Evolutionary conservation across 768 basidiomycete species (phyloP).

Genomic region (Gelatoporia subvermispora): DNA sequence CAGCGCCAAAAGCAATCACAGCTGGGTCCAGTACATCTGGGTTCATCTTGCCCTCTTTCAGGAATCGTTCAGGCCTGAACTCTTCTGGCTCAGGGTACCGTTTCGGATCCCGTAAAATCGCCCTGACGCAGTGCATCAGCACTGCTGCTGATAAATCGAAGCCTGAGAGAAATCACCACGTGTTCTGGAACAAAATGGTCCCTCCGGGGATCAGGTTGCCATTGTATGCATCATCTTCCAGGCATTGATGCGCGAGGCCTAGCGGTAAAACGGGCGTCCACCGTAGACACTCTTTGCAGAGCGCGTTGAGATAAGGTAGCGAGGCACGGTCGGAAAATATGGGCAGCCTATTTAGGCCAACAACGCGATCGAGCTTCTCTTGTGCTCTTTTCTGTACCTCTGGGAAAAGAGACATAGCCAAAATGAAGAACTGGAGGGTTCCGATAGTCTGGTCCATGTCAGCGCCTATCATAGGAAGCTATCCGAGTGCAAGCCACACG

Average conservation of each 20-base stretch:
- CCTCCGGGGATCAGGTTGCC: constrained; percentile 29
- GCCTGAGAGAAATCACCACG: constrained; percentile 1
- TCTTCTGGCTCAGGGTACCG: constrained; percentile 12
- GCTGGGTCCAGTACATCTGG: constrained; percentile 2
- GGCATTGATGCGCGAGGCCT: constrained; percentile 26
- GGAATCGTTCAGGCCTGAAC: constrained; percentile 19
- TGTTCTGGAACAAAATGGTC: constrained; percentile 9
- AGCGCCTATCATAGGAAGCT: background rate
- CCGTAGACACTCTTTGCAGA: constrained; percentile 7
- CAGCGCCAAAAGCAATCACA: constrained; percentile 8
- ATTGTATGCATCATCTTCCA: constrained; percentile 24
- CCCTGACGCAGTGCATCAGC: background rate
- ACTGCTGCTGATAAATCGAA: constrained; percentile 3
- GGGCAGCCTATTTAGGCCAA: constrained; percentile 13
- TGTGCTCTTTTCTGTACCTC: constrained; percentile 9
- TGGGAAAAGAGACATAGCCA: constrained; percentile 12
- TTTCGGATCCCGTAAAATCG: constrained; percentile 12
- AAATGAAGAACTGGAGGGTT: constrained; percentile 2
- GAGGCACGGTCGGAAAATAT: constrained; percentile 4
- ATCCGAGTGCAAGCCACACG: background rate
- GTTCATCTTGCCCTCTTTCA: constrained; percentile 5
- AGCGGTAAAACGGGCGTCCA: constrained; percentile 12
- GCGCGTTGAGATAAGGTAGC: constrained; percentile 12
- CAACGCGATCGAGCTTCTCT: constrained; percentile 11
- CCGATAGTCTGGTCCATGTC: background rate